Percentiles rank a stretch among this genome's conserved stretches.
phyloP scores from a whole-genome alignment of 495 filamentous ascomycete genomes.

The Lepidopterella palustris region DNA sequence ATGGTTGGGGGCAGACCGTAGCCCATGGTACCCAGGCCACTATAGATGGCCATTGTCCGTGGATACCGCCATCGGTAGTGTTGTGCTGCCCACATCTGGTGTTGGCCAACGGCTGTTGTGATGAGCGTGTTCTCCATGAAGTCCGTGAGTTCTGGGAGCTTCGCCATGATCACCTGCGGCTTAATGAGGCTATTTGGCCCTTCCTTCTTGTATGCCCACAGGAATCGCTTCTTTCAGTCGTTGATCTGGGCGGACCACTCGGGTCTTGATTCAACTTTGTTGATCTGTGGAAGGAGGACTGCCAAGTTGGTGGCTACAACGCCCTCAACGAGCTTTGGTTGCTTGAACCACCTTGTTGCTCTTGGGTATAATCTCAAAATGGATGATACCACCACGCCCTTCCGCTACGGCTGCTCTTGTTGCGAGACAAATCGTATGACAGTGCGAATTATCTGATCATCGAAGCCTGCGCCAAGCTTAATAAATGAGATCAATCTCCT shows the following conservation, averaged over 20 bases:
- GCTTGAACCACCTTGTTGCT: slow-evolving; percentile 84
- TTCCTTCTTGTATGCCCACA: slow-evolving; percentile 70
- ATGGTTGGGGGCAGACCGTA: slow-evolving; percentile 89
- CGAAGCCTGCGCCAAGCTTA: slow-evolving; percentile 67
- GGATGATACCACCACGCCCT: slow-evolving; percentile 68
- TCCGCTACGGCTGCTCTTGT: slow-evolving; percentile 64
- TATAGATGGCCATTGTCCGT: slow-evolving; percentile 83
- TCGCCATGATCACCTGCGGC: slow-evolving; percentile 79
- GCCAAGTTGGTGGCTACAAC: slow-evolving; percentile 64
- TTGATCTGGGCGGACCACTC: slow-evolving; percentile 87
- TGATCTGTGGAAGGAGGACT: slow-evolving; percentile 62
- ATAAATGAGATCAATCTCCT: slow-evolving; percentile 74
- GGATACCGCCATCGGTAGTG: slow-evolving; percentile 87
- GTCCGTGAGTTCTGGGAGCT: slow-evolving; percentile 66
- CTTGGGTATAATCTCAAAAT: slow-evolving; percentile 79
- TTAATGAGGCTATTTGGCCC: slow-evolving; percentile 68
- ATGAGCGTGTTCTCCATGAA: slow-evolving; percentile 78
- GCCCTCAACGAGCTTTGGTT: slow-evolving; percentile 71
- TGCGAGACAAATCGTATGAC: slow-evolving; percentile 61
- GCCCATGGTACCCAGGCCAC: slow-evolving; percentile 92
- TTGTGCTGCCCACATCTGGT: slow-evolving; percentile 97
- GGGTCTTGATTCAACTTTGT: slow-evolving; percentile 56
- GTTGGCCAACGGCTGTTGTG: slow-evolving; percentile 86
- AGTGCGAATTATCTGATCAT: slow-evolving; percentile 66
- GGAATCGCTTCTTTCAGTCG: slow-evolving; percentile 80